Base-by-base conservation (phyloP, 371 early-diverging fungal genomes). In the Gilbertella persicaria region DNA sequence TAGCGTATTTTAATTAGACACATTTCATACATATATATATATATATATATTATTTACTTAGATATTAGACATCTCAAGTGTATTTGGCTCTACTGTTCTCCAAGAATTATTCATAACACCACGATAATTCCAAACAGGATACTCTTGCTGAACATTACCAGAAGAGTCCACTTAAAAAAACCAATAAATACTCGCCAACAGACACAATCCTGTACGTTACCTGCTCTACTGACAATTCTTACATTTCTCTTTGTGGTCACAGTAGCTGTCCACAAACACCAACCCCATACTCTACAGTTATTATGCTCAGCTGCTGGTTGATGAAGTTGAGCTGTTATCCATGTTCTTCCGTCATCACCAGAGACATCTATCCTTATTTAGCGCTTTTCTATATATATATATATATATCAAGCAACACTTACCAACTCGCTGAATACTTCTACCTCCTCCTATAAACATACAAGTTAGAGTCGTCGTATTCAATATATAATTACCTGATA, bases 31-130 rank as follows among this genome's bases (percentile, higher is more conserved):
- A 21, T 24, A 21, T 21, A 5, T 14, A 30, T n/a, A 14, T 21
- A 14, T 35, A 12, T 46, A 48, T 41, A 24, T 25, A 40, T 39
- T 45, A 50, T 4, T 40, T 45, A 13, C 46, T 50, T 19, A 46
- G 25, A 37, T 38, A 20, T 17, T 42, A 42, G 29, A 51, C 25
- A 50, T 45, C 26, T 55, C 52, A 21, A 42, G n/a, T 25, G 28
- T 24, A 36, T 36, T 45, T 26, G 64, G 42, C 3, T 69, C 70
- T 7, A 65, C 56, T 3, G 70, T 69, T 50, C 70, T 61, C 78
- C 86, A 90, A 3, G 87, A 67, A 60, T 90, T 92, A 68, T 90
- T 89, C 88, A 92, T 88, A 24, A 91, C 91, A 5, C 92, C 92
- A 39, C 92, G 75, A 51, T 86, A 87, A 66, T 92, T 92, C 93